Base-by-base conservation (phyloP, 2,329 filamentous ascomycete genomes). In the Colletotrichum magnum region DNA sequence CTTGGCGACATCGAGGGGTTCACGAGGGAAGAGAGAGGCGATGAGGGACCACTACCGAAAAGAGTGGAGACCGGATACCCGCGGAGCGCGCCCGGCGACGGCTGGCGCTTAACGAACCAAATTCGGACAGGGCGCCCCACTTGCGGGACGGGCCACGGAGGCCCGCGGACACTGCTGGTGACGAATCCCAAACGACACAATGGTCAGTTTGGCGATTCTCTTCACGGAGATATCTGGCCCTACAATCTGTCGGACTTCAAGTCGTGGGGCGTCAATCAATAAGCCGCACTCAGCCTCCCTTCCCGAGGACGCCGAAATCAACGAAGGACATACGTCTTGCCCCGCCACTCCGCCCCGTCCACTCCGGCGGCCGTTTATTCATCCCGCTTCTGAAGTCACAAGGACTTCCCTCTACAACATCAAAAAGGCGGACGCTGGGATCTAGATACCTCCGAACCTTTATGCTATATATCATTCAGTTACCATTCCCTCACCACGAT, bases 281-380 rank as follows among this genome's bases (percentile, higher is more conserved):
- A 47, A 52, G 58, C 48, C 48, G 52, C 58, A 10, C 2, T 43
- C 9, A 4, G 15, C 6, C 9, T 36, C 47, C 18, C 1, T 16
- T 1, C 36, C 57, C 36, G 58, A 61, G 58, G 48, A 21, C 58
- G 43, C 48, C 48, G 58, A 61, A 43, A 47, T 47, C 4, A 61
- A 61, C 13, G 6, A 28, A 18, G n/a, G 21, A 47, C 4, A 47
- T 15, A 6, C n/a, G 24, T 39, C 7, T 36, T 36, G 32, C 32
- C 7, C 36, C 18, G 36, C 13, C 47, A 1, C 32, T 61, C 48
- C 45, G 26, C 39, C 26, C 36, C 26, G 43, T 51, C 45, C 18
- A 18, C 36, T 43, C 48, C 58, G 48, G 12, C 47, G 36, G 48
- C 32, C 48, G 18, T 36, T 9, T 53, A 24, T 16, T 10, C 28